Conservation (phyloP, 805 yeast species). For the Cephaloascus fragrans region DNA sequence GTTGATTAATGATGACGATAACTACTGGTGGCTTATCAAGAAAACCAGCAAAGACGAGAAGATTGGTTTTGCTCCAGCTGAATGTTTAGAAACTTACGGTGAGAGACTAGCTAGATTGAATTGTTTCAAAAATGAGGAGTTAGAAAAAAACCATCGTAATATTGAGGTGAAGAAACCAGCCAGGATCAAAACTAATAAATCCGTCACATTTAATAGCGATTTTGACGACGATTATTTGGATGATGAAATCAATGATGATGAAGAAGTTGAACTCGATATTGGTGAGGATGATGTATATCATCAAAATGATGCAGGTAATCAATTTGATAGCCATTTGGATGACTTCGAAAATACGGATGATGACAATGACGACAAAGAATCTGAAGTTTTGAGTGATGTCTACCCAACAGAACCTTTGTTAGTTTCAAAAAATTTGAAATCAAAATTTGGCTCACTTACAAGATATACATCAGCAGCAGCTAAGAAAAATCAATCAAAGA, state of each 20-base stretch:
- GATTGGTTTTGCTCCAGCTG: slow-evolving; percentile 96
- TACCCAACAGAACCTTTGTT: slow-evolving; percentile 24
- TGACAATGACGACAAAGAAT: slow-evolving; percentile 22
- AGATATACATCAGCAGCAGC: slow-evolving; percentile 1
- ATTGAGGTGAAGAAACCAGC: slow-evolving; percentile 2
- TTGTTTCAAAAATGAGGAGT: slow-evolving; percentile 83
- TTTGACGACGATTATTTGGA: slow-evolving; percentile 10
- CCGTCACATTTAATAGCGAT: slow-evolving; percentile 25
- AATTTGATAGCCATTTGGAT: too few species aligned
- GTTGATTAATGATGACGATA: slow-evolving; percentile 78
- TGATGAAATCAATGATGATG: not conserved
- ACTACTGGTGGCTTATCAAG: slow-evolving; percentile 92
- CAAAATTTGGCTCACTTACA: slow-evolving; percentile 3
- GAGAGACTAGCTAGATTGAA: slow-evolving; percentile 88
- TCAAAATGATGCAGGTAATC: too few species aligned
- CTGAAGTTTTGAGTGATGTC: slow-evolving; percentile 32
- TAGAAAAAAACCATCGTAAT: slow-evolving; percentile 22
- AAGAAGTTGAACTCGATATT: not conserved
- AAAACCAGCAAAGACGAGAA: slow-evolving; percentile 43
- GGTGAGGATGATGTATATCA: too few species aligned
- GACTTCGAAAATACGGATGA: slow-evolving; percentile 10
- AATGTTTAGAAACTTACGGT: slow-evolving; percentile 80
- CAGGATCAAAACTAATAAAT: slow-evolving; percentile 11
- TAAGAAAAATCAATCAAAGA: slow-evolving; percentile 1
- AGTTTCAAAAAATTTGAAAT: slow-evolving; percentile 16